Conservation (phyloP, 2,329 filamentous ascomycete species). For the Thelonectria rubi region DNA sequence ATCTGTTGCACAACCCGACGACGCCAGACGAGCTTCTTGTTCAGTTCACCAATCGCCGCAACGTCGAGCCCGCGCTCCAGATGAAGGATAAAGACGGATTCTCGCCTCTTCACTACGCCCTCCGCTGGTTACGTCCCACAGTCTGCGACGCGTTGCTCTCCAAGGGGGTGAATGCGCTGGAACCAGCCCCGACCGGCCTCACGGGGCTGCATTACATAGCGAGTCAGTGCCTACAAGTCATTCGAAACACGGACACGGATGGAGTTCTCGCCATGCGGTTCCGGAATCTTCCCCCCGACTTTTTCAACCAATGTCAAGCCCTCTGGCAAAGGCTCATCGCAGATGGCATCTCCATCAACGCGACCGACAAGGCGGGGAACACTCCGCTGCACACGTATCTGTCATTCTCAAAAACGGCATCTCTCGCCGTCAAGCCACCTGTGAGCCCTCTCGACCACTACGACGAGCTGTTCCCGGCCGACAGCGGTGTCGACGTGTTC, state of each 20-base stretch:
- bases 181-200: conserved; percentile 24
- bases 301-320: conserved; percentile 18
- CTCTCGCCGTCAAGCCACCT: too few species aligned
- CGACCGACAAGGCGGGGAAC: conserved; percentile 25
- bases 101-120: conserved; percentile 28
- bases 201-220: conserved; percentile 34
- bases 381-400: conserved; percentile 30
- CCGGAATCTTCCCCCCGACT: background rate
- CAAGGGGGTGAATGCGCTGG: conserved; percentile 27
- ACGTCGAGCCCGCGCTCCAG: conserved; percentile 22
- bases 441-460: conserved; percentile 29
- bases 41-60: conserved; percentile 28
- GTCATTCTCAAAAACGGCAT: background rate
- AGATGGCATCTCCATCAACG: conserved; percentile 29
- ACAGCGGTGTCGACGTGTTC: conserved; percentile 28
- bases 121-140: conserved; percentile 23
- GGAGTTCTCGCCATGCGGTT: background rate
- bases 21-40: conserved; percentile 20
- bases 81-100: conserved; percentile 22
- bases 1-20: conserved; percentile 29
- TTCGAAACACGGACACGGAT: background rate
- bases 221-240: conserved; percentile 15
- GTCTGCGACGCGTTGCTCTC: conserved; percentile 29
- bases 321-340: conserved; percentile 24
- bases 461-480: conserved; percentile 24